Conservation (phyloP, 306 rosid genomes). For the Heteromeles arbutifolia region DNA sequence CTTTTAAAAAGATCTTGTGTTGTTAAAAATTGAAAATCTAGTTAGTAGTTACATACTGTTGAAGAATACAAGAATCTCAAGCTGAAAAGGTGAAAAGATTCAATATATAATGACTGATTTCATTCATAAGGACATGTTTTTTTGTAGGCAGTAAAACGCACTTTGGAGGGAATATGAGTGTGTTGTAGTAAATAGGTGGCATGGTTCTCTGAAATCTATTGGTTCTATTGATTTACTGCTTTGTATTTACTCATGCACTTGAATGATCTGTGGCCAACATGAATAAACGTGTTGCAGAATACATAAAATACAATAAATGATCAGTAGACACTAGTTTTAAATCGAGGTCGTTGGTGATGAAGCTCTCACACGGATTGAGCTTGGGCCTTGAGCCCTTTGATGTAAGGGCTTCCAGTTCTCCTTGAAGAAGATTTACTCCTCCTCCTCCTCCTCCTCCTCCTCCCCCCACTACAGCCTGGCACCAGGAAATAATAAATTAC, state of each 20-base stretch:
- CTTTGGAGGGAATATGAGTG: not conserved
- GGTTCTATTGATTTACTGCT: not conserved
- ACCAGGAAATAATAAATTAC: constrained; percentile 12
- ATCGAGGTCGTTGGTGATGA: too few relatives aligned
- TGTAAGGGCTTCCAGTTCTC: not conserved
- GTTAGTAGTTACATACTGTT: too few relatives aligned
- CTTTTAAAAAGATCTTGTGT: not conserved
- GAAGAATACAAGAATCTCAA: too few relatives aligned
- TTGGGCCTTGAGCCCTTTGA: too few relatives aligned
- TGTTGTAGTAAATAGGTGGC: not conserved
- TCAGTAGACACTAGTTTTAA: too few relatives aligned
- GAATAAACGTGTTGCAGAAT: not conserved
- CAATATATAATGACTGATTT: too few relatives aligned
- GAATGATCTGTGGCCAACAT: too few relatives aligned
- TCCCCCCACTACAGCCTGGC: constrained; percentile 37
- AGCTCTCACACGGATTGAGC: too few relatives aligned
- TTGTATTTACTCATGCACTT: too few relatives aligned
- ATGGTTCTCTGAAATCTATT: not conserved
- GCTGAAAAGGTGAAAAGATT: too few relatives aligned
- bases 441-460: not conserved
- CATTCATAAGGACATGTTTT: accelerated
- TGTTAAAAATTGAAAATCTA: not conserved
- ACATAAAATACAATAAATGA: too few relatives aligned
- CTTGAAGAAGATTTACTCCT: not conserved
- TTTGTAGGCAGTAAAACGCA: not conserved